Evolutionary conservation across 2,329 filamentous ascomycete species (phyloP).

Genomic region (Beauveria asiatica): DNA sequence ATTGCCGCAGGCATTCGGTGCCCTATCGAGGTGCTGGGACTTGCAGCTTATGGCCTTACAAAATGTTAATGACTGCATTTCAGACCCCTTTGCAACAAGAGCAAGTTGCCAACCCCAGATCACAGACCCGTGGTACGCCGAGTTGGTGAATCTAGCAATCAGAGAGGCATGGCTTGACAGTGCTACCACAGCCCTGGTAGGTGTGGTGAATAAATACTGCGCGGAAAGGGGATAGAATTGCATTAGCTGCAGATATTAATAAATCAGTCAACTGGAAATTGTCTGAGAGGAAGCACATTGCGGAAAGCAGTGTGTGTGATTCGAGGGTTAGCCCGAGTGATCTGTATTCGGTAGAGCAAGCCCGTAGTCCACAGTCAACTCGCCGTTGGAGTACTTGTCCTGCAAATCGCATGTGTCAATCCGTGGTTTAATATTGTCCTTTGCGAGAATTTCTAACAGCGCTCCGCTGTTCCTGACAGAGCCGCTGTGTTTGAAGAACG

Average conservation of each 20-base stretch:
- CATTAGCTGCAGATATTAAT: conserved; percentile 47
- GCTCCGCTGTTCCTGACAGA: conserved; percentile 33
- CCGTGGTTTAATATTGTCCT: conserved; percentile 33
- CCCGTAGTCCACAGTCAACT: conserved; percentile 41
- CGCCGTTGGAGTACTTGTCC: conserved; percentile 28
- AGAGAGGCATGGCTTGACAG: conserved; percentile 40
- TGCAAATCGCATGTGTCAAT: conserved; percentile 31
- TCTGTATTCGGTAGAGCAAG: conserved; percentile 46
- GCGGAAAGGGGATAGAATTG: conserved; percentile 50
- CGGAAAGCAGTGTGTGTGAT: conserved; percentile 59
- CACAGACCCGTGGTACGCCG: conserved; percentile 53
- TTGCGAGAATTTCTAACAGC: conserved; percentile 39
- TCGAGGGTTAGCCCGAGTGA: conserved; percentile 37
- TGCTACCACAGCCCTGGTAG: conserved; percentile 49
- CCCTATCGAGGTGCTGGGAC: neutral
- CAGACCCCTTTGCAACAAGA: conserved; percentile 54
- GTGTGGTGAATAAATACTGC: conserved; percentile 49
- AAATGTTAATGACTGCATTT: conserved; percentile 49
- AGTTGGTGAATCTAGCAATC: conserved; percentile 44
- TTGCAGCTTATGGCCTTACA: neutral
- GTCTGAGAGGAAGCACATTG: conserved; percentile 48
- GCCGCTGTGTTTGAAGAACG: conserved; percentile 44
- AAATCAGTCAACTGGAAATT: conserved; percentile 43
- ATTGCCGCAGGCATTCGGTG: conserved; percentile 43
- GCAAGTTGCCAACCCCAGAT: conserved; percentile 58